Conservation (phyloP, 1,139 yeast genomes). For the Geotrichum candidum region DNA sequence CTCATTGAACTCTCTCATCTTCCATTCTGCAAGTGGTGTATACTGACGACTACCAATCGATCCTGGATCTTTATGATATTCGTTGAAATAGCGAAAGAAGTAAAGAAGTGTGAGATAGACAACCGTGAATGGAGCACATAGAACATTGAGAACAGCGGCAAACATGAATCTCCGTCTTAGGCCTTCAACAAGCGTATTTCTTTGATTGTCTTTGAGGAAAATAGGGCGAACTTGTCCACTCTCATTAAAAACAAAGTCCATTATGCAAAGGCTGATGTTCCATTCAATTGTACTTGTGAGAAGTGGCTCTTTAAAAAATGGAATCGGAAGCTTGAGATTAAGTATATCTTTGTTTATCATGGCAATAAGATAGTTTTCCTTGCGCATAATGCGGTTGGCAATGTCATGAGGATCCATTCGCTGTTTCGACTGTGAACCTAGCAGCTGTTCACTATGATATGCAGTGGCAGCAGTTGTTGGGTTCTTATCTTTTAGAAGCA, state of each 20-base stretch:
- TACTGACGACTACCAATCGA: conserved; percentile 80
- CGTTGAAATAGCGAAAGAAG: conserved; percentile 88
- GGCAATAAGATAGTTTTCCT: conserved; percentile 89
- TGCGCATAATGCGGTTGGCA: conserved; percentile 92
- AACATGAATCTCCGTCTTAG: conserved; percentile 71
- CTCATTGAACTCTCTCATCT: conserved; percentile 87
- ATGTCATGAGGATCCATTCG: conserved; percentile 87
- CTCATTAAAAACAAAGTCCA: conserved; percentile 77
- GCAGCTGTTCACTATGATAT: conserved; percentile 42
- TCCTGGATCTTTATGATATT: conserved; percentile 83
- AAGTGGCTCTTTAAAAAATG: conserved; percentile 33
- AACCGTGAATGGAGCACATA: conserved; percentile 81
- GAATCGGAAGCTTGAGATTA: conserved; percentile 48
- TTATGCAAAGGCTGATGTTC: conserved; percentile 82
- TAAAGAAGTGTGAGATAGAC: conserved; percentile 73
- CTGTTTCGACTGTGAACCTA: conserved; percentile 53
- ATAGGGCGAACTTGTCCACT: conserved; percentile 77
- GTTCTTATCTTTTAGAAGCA: conserved; percentile 72
- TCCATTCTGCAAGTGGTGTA: conserved; percentile 94
- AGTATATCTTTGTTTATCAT: conserved; percentile 72
- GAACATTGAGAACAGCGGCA: conserved; percentile 78
- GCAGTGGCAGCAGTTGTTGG: conserved; percentile 49
- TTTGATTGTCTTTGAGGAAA: conserved; percentile 65
- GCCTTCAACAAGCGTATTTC: conserved; percentile 63
- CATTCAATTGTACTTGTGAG: conserved; percentile 88